phyloP scores from a whole-genome alignment of 257 asterid genomes.

The Nicotiana knightiana region DNA sequence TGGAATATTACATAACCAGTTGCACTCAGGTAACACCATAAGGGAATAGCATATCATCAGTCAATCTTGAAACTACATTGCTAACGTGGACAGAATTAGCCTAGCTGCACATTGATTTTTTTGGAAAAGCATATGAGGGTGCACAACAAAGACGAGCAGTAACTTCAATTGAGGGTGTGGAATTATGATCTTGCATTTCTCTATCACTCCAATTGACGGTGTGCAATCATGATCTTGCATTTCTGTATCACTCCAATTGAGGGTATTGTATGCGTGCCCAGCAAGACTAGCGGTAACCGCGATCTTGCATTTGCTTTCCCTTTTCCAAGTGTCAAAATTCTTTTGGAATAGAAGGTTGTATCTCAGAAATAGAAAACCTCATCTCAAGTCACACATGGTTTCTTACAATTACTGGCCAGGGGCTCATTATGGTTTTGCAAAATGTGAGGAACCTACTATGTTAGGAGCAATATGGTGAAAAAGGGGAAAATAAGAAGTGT shows the following conservation, averaged over 20 bases:
- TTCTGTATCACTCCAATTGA: background rate
- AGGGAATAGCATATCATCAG: background rate
- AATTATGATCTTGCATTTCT: background rate
- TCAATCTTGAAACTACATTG: background rate
- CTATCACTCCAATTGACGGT: too few relatives aligned
- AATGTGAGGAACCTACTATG: background rate
- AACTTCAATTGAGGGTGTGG: background rate
- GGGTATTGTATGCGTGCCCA: background rate
- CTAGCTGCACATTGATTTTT: background rate
- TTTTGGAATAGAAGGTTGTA: background rate
- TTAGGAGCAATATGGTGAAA: background rate
- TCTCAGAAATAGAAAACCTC: background rate
- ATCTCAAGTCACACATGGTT: slow-evolving; percentile 1
- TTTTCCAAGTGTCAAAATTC: background rate
- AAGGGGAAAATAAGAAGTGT: background rate
- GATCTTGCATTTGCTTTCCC: background rate
- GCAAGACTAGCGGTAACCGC: background rate
- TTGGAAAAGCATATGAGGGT: background rate
- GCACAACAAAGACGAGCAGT: background rate
- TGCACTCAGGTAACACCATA: background rate
- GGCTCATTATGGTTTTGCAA: background rate
- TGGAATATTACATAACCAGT: background rate
- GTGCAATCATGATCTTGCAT: too few relatives aligned
- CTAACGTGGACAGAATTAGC: background rate
- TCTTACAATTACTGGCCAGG: background rate